Base-by-base conservation (phyloP, 805 yeast species). In the Candida coquimbonensis region DNA sequence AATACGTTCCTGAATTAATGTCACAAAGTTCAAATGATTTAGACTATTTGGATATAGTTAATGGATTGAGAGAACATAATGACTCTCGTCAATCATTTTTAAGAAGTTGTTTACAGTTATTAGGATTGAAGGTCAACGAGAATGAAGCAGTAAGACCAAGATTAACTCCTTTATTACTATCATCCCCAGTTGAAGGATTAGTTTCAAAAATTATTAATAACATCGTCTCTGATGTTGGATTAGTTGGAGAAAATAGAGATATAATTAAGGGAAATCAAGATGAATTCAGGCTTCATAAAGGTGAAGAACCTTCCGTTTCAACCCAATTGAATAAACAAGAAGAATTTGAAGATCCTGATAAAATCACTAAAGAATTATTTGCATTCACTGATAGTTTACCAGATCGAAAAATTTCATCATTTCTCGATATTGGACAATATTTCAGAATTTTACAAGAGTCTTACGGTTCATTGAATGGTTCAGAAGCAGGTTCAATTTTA, bases 121-220 rank as follows among this genome's bases (percentile, higher is more conserved):
- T 88, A 33, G 96, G 87, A 0, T 67, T 91, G 44, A 75, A 73
- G 46, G 93, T 87, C n/a, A 82, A 81, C 51, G 69, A 71, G 16
- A 68, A 68, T 25, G 68, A 69, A 8, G 60, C 69, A 1, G 63
- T 70, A 1, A 64, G 78, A 31, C 96, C 96, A 3, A 67, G 74
- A 29, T 61, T 87, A 36, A 83, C 93, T 0, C 95, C 91, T 7
- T 65, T 84, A 25, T 70, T 74, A 48, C 56, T 87, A 36, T 60
- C 79, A 1, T 73, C 87, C 1, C 53, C 62, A 3, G 53, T 67
- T 11, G 48, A 63, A 4, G 61, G 55, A 0, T 55, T 53, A 0
- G 59, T 75, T 1, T 46, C 53, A 2, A 32, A 58, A 0, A 54
- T 81, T 1, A 45, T 76, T 7, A 43, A 57, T 0, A 48, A 44